Conservation (phyloP, 306 rosid genomes). For the Prosopis cineraria region DNA sequence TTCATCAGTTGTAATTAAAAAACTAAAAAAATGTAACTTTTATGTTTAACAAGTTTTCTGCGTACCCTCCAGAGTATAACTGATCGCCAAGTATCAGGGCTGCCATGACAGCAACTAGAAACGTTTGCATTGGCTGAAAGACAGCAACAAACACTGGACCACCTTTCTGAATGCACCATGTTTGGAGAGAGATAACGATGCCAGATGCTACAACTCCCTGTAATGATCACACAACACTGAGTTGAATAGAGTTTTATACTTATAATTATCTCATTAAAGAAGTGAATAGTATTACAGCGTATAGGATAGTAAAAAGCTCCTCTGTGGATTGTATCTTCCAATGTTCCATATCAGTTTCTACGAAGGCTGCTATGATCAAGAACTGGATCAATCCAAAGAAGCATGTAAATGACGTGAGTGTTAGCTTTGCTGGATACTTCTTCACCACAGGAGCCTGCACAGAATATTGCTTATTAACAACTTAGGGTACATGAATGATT, state of each 20-base stretch:
- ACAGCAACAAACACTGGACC: constrained; percentile 80
- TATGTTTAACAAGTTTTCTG: neutral
- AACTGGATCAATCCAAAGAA: constrained; percentile 81
- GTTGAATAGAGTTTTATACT: neutral
- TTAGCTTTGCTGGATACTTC: constrained; percentile 66
- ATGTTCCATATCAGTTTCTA: constrained; percentile 54
- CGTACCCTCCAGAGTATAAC: constrained; percentile 65
- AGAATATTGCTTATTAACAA: constrained; percentile 5
- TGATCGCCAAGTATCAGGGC: constrained; percentile 57
- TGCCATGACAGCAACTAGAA: constrained; percentile 69
- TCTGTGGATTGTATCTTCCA: constrained; percentile 66
- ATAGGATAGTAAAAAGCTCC: constrained; percentile 62
- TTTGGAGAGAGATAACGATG: constrained; percentile 52
- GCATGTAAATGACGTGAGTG: constrained; percentile 63
- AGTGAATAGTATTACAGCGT: constrained; percentile 52
- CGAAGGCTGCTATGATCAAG: constrained; percentile 63
- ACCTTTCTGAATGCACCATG: constrained; percentile 59
- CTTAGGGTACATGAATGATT: constrained; percentile 16
- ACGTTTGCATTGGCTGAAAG: constrained; percentile 69
- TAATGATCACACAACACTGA: neutral
- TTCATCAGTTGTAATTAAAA: neutral
- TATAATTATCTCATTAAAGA: constrained; percentile 2
- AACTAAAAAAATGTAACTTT: neutral
- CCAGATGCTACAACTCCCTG: constrained; percentile 57
- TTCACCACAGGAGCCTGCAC: constrained; percentile 67